phyloP scores from a whole-genome alignment of 306 rosid genomes.

The Canavalia gladiata region DNA sequence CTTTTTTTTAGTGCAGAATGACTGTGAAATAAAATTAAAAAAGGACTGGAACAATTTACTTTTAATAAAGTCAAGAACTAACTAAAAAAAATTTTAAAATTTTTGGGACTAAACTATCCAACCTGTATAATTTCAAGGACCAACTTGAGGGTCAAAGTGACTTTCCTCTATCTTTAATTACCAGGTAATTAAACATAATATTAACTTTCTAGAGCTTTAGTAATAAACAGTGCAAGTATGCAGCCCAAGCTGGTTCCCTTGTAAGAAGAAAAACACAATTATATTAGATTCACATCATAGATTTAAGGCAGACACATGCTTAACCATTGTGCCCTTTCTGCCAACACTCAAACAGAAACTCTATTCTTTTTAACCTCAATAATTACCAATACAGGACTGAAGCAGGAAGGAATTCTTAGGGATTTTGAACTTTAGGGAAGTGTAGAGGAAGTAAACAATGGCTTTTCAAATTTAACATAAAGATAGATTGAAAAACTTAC shows the following conservation, averaged over 20 bases:
- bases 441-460: constrained; percentile 12
- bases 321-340: not conserved
- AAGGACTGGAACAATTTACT: too few species aligned
- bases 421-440: not conserved
- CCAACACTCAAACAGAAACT: not conserved
- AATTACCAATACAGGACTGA: not conserved
- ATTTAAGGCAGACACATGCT: not conserved
- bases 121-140: too few species aligned
- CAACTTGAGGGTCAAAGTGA: not conserved
- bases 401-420: not conserved
- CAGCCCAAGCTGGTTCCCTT: not conserved
- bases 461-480: not conserved
- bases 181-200: not conserved
- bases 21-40: too few species aligned
- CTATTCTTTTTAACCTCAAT: not conserved
- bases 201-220: not conserved
- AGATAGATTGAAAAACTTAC: constrained; percentile 59
- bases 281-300: not conserved
- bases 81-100: too few species aligned
- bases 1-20: too few species aligned
- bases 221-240: not conserved
- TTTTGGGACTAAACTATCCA: too few species aligned
- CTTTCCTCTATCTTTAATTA: not conserved
- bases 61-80: too few species aligned
- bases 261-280: not conserved